phyloP scores from a whole-genome alignment of 805 yeast species.

The Candida bentonensis region DNA sequence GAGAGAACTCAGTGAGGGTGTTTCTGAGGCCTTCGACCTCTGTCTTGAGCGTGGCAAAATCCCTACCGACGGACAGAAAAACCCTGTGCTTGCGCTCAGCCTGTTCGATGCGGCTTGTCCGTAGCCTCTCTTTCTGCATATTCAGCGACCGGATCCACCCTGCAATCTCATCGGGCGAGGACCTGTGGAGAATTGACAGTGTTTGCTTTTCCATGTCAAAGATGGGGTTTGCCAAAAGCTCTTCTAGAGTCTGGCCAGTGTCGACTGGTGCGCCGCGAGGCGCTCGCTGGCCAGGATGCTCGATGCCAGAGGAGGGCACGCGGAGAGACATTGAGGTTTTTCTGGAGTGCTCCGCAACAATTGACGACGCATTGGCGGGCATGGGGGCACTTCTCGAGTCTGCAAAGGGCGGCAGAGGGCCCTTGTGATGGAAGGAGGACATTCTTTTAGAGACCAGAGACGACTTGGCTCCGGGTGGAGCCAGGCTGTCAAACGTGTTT shows the following conservation, averaged over 20 bases:
- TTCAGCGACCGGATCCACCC: conserved; percentile 10
- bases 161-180: conserved; percentile 9
- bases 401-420: background rate
- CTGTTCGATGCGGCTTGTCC: conserved; percentile 14
- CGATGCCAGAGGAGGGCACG: background rate
- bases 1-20: conserved; percentile 44
- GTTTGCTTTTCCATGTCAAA: conserved; percentile 16
- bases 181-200: conserved; percentile 8
- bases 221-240: conserved; percentile 42
- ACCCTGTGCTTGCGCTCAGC: conserved; percentile 19
- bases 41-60: conserved; percentile 47
- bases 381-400: background rate
- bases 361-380: background rate
- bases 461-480: background rate
- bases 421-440: background rate
- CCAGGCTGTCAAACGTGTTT: background rate
- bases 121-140: conserved; percentile 7
- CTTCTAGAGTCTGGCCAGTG: background rate
- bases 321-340: background rate
- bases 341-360: background rate
- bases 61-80: conserved; percentile 25
- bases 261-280: conserved; percentile 8
- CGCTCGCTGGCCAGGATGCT: conserved; percentile 3
- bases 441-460: background rate
- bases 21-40: conserved; percentile 50